Base-by-base conservation (phyloP, 345 rosid species). In the Psidium friedrichsthalianum region DNA sequence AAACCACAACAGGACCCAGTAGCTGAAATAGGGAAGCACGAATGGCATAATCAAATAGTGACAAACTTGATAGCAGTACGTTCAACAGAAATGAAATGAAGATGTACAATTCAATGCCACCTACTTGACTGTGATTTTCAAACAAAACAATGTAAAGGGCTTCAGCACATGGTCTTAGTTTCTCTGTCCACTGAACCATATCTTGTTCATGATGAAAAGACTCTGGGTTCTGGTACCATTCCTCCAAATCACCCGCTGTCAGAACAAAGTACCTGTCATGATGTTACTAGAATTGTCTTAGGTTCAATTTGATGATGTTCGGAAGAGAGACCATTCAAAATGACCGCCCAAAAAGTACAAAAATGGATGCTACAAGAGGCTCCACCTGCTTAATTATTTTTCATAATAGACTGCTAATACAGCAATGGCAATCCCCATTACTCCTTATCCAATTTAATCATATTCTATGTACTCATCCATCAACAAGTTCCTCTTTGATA, bases 141-240 rank as follows among this genome's bases (percentile, higher is more conserved):
- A 97, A 97, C 92, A 97, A 92, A 51, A 97, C 98, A 86, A 97
- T 97, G 88, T 97, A 97, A 32, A 97, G 93, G 84, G 99, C 99
- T 92, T 97, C 99, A 52, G 99, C 98, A 88, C 98, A 97, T 84
- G 99, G 99, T 89, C 96, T 92, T 86, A 96, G 90, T 91, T 97
- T 97, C 89, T 97, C 99, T 82, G 98, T 93, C 99, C 99, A 97
- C 87, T 97, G 98, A 91, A 97, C 85, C 98, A 97, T 94, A 90
- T 97, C 99, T 89, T 97, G 99, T 92, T 97, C 97, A 90, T 97
- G 99, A 89, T 96, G 99, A 90, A 97, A 97, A 83, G 97, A 93
- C 93, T 97, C 99, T 40, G 99, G 95, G 88, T 92, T 95, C 86
- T 92, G 96, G 91, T 94, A 94, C 98, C 94, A 96, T 85, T 94